Evolutionary conservation across 805 yeast species (phyloP), one percentile per base, ranked within the genome.

Genomic region (Saccharomycopsis schoenii): DNA sequence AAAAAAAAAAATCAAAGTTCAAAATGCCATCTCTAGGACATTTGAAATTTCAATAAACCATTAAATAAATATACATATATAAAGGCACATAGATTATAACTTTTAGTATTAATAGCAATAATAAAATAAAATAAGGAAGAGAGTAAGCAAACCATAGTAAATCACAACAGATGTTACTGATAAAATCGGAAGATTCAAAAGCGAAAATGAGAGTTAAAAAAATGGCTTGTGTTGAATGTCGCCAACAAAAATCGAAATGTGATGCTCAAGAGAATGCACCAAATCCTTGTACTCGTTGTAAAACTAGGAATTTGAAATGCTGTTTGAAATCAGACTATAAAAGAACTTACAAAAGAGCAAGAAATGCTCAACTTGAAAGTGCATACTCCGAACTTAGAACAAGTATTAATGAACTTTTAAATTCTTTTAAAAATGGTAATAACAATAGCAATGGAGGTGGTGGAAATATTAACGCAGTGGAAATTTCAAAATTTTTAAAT

Each of bases 211-310:
- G 55, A 36, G 14, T 50, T 12, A 86, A 84, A 70, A 78, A 83
- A 60, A 83, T 91, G 70, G 98, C 98, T 0, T 94, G 99, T 76
- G 90, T 89, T 0, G 97, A 93, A 68, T 94, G 99, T 70, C 82
- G 98, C 14, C 98, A 94, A 72, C 99, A 93, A 71, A 94, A 94
- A 73, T 86, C 91, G 41, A 83, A 84, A 68, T 92, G 97, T 74
- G 96, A 92, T 73, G 96, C 97, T 12, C 82, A 79, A 65, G 91
- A 83, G 62, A 78, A 76, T 58, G 81, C 84, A 39, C 97, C 97
- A 0, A 76, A 76, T 9, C 88, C 97, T 1, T 94, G 99, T 68
- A 77, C 93, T 0, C 77, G 97, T 63, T 94, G 99, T 71, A 69
- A 75, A 10, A 88, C 86, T 70, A 83, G 89, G 68, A 82, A 83